Evolutionary conservation across 768 basidiomycete genomes (phyloP).

Genomic region (Tulasnella sp.): DNA sequence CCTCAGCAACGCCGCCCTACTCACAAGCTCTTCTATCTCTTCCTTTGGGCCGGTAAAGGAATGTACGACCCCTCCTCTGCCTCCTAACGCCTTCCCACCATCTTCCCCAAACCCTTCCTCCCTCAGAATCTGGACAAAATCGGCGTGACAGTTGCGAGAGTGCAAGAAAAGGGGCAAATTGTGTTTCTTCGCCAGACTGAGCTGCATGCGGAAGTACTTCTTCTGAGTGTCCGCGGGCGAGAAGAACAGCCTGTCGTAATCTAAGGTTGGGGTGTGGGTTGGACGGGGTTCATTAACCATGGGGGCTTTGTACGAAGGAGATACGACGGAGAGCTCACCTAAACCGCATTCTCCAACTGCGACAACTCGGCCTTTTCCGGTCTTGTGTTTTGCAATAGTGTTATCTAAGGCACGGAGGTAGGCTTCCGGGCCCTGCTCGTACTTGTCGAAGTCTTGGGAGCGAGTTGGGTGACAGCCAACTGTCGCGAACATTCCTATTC

Average conservation of each 20-base stretch:
- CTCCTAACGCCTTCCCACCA: constrained; percentile 45
- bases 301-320: neutral
- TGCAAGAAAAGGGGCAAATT: constrained; percentile 72
- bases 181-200: constrained; percentile 55
- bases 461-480: constrained; percentile 75
- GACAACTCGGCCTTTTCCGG: constrained; percentile 47
- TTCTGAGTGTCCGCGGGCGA: constrained; percentile 48
- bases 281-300: neutral
- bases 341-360: constrained; percentile 75
- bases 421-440: constrained; percentile 41
- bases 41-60: constrained; percentile 60
- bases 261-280: constrained; percentile 25
- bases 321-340: constrained; percentile 31
- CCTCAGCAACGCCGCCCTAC: constrained; percentile 18
- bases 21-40: constrained; percentile 55
- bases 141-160: constrained; percentile 61
- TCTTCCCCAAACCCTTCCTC: constrained; percentile 52
- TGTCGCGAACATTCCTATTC: constrained; percentile 53
- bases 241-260: constrained; percentile 67
- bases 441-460: constrained; percentile 51
- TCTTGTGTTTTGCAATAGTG: constrained; percentile 38
- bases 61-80: constrained; percentile 64
- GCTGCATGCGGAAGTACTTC: constrained; percentile 53
- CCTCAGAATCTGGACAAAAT: constrained; percentile 52
- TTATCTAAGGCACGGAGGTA: constrained; percentile 51